Percentiles rank a stretch among this genome's conserved stretches.
These are phyloP conservation scores for Neurospora sp. DNA, from an alignment of 495 filamentous ascomycete genomes.

Conservation along the genomic window DNA sequence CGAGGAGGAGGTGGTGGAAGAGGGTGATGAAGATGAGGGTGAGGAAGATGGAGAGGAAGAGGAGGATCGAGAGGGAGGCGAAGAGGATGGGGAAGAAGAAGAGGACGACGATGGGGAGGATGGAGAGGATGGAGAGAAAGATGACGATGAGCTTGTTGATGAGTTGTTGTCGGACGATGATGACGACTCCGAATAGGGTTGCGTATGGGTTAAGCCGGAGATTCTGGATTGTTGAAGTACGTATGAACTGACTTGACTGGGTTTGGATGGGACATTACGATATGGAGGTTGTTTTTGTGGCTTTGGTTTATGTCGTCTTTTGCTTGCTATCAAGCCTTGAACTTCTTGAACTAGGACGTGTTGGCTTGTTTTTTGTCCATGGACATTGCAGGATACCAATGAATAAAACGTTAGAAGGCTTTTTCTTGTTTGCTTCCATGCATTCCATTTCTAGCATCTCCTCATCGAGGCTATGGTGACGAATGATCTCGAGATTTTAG, in stretches of 20 bases:
- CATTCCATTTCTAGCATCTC: neutral
- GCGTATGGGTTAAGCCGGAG: neutral
- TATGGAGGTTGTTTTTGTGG: neutral
- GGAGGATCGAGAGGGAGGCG: too few relatives aligned
- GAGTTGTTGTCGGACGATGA: constrained; percentile 36
- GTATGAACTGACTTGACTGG: neutral
- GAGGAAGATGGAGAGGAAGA: neutral
- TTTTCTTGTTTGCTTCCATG: neutral
- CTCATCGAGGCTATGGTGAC: neutral
- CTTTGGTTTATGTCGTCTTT: neutral
- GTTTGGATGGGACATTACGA: neutral
- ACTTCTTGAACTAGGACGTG: neutral
- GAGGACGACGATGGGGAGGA: constrained; percentile 1
- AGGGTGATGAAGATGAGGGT: constrained; percentile 2
- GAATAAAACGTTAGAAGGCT: neutral
- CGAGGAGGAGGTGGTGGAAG: neutral
- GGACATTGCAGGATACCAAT: neutral
- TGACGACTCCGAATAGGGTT: constrained; percentile 1
- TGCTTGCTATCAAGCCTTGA: neutral
- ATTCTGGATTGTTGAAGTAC: neutral
- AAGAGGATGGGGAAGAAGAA: neutral
- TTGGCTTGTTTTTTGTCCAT: neutral
- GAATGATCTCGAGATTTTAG: neutral
- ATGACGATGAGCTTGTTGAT: constrained; percentile 22
- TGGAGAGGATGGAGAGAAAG: constrained; percentile 13